Conservation (phyloP, 768 basidiomycete species). For the Lentinula sp. region DNA sequence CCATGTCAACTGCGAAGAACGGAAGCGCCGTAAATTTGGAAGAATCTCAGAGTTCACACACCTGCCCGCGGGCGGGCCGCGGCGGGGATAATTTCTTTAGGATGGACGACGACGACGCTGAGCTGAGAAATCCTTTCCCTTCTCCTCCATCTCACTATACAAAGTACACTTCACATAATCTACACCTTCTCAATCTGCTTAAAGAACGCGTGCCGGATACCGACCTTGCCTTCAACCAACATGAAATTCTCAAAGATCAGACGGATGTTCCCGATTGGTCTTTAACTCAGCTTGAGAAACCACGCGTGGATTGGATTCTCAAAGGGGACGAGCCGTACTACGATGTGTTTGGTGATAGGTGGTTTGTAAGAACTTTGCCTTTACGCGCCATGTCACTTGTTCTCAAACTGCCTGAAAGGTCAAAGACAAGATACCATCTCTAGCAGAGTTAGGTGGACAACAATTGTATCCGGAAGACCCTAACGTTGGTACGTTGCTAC, state of each 20-base stretch:
- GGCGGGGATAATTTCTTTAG: neutral
- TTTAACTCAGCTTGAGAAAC: constrained; percentile 72
- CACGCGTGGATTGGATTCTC: constrained; percentile 85
- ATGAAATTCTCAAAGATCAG: constrained; percentile 64
- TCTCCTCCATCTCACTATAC: constrained; percentile 83
- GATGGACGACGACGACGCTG: constrained; percentile 72
- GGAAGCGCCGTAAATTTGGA: neutral
- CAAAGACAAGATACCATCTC: constrained; percentile 74
- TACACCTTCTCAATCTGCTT: constrained; percentile 60
- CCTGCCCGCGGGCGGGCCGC: too few relatives aligned
- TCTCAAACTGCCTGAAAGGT: constrained; percentile 39
- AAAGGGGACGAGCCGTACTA: constrained; percentile 73
- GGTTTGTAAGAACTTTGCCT: constrained; percentile 60
- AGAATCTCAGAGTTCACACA: neutral
- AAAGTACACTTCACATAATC: constrained; percentile 70
- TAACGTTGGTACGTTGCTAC: constrained; percentile 44
- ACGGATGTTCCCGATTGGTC: constrained; percentile 74
- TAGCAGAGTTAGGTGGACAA: constrained; percentile 75
- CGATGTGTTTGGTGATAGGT: constrained; percentile 80
- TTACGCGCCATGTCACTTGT: constrained; percentile 9
- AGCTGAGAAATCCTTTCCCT: constrained; percentile 83
- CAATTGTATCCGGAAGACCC: constrained; percentile 79
- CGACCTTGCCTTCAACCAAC: constrained; percentile 42
- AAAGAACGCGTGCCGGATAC: constrained; percentile 45
- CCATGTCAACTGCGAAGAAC: constrained; percentile 38